phyloP scores from a whole-genome alignment of 257 asterid species.

The Solanum commersonii region DNA sequence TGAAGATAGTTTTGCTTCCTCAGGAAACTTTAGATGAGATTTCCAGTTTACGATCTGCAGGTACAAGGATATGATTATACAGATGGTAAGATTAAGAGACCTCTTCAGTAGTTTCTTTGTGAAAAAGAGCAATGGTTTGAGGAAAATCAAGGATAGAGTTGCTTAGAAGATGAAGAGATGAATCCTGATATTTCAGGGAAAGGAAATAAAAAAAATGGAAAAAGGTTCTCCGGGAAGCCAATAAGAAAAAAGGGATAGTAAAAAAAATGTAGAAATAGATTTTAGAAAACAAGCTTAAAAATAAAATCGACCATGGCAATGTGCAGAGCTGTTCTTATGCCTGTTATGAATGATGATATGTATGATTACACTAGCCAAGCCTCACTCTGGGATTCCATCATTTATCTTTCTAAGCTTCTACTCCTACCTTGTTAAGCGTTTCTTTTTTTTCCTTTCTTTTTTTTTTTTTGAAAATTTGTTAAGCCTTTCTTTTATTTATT shows the following conservation, averaged over 20 bases:
- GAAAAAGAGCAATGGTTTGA: neutral
- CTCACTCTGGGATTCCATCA: neutral
- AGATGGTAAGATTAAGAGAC: neutral
- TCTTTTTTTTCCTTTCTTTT: neutral
- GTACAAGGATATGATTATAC: neutral
- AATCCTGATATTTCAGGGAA: neutral
- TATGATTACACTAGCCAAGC: neutral
- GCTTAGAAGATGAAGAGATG: neutral
- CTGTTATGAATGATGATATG: neutral
- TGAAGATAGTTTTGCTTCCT: constrained; percentile 70
- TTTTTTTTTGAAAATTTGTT: neutral
- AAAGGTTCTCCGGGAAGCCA: neutral
- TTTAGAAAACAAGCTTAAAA: neutral
- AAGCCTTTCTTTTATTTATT: neutral
- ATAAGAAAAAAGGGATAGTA: neutral
- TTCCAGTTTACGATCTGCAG: constrained; percentile 95
- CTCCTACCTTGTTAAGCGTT: neutral
- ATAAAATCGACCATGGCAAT: neutral
- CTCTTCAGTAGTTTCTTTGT: neutral
- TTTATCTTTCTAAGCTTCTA: neutral
- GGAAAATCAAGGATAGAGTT: neutral
- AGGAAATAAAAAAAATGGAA: neutral
- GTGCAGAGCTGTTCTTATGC: neutral
- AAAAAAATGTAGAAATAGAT: neutral
- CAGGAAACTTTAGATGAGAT: constrained; percentile 83